Evolutionary conservation across 1,284 basidiomycete species (phyloP).

Genomic region (Apiotrichum sp.): DNA sequence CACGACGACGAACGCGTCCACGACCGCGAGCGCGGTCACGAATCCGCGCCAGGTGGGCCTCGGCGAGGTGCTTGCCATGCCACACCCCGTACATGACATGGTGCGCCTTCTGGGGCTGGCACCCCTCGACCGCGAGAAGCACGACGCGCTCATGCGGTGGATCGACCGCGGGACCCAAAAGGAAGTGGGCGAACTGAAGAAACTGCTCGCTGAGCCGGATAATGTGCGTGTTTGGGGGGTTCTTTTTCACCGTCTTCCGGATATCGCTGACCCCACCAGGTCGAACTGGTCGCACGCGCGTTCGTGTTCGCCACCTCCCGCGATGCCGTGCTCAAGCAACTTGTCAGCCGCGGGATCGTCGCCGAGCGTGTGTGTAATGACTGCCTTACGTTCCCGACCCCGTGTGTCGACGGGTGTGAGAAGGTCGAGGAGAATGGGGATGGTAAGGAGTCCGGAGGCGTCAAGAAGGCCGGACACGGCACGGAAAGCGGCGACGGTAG

Average conservation of each 20-base stretch:
- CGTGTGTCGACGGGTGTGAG: too few relatives aligned
- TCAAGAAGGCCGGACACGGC: too few relatives aligned
- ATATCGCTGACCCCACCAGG: neutral
- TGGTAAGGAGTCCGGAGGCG: too few relatives aligned
- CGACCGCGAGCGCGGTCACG: neutral
- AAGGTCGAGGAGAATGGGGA: too few relatives aligned
- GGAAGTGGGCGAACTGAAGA: slow-evolving; percentile 6
- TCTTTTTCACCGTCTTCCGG: neutral
- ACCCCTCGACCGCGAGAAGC: slow-evolving; percentile 33
- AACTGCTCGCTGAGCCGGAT: slow-evolving; percentile 1
- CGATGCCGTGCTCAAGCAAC: neutral
- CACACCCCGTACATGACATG: slow-evolving; percentile 15
- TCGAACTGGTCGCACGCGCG: slow-evolving; percentile 5
- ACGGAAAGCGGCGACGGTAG: too few relatives aligned
- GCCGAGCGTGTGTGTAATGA: neutral
- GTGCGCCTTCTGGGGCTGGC: slow-evolving; percentile 18
- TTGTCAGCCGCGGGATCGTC: slow-evolving; percentile 2
- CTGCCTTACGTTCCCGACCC: neutral
- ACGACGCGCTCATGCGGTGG: slow-evolving; percentile 33
- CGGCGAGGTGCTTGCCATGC: neutral
- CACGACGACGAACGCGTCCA: neutral
- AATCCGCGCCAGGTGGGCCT: neutral
- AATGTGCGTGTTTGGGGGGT: slow-evolving; percentile 4
- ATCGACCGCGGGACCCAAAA: slow-evolving; percentile 14
- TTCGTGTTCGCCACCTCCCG: slow-evolving; percentile 7